These are phyloP conservation scores for Smallanthus sonchifolius DNA, from an alignment of 129 eudicot species.

Conservation along the genomic window DNA sequence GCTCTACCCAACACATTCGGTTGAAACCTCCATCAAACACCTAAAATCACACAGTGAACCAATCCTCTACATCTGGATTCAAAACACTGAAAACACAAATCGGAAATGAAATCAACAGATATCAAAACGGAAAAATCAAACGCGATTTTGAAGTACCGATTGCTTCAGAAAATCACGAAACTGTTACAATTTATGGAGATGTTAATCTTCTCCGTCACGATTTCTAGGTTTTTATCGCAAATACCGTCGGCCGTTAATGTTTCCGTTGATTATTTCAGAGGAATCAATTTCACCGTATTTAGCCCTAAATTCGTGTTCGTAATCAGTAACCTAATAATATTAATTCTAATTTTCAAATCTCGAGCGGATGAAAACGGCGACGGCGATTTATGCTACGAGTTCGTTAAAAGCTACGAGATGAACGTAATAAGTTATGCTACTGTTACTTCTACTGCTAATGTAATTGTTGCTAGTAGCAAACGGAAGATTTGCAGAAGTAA, in stretches of 20 bases:
- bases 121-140: slow-evolving; percentile 49
- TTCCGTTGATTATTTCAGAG: slow-evolving; percentile 38
- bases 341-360: slow-evolving; percentile 49
- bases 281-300: slow-evolving; percentile 26
- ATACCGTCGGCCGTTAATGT: slow-evolving; percentile 42
- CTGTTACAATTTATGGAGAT: slow-evolving; percentile 53
- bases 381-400: slow-evolving; percentile 41
- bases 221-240: slow-evolving; percentile 44
- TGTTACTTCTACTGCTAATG: background rate
- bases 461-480: background rate
- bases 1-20: slow-evolving; percentile 20
- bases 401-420: slow-evolving; percentile 31
- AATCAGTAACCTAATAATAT: slow-evolving; percentile 58
- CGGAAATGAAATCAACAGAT: slow-evolving; percentile 44
- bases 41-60: background rate
- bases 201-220: slow-evolving; percentile 34
- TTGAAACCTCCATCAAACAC: slow-evolving; percentile 2
- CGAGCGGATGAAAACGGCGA: slow-evolving; percentile 17
- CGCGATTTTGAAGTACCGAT: slow-evolving; percentile 39
- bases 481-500: slow-evolving; percentile 37
- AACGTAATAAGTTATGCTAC: background rate
- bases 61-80: background rate
- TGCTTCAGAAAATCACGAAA: slow-evolving; percentile 41
- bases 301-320: slow-evolving; percentile 70
- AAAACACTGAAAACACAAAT: background rate